Conservation (phyloP, 768 basidiomycete species). For the Termitomyces sp. region DNA sequence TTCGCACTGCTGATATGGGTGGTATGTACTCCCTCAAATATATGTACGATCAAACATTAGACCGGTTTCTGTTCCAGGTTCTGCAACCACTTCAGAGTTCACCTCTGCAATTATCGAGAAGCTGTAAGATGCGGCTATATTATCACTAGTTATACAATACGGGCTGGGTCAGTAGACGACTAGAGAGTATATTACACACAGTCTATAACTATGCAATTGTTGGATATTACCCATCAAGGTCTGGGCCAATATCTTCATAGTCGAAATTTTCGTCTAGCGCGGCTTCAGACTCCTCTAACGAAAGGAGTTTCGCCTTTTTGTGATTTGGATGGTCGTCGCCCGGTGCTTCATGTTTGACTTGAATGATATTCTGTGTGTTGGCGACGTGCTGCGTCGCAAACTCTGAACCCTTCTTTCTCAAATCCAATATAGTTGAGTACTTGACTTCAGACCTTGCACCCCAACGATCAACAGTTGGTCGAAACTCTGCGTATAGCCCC, state of each 20-base stretch:
- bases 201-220: slow-evolving; percentile 11
- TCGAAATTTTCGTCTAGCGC: slow-evolving; percentile 42
- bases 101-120: slow-evolving; percentile 89
- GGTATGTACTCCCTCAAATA: slow-evolving; percentile 47
- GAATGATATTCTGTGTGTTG: slow-evolving; percentile 10
- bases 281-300: slow-evolving; percentile 53
- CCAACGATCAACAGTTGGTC: slow-evolving; percentile 81
- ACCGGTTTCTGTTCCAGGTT: slow-evolving; percentile 44
- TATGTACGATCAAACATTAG: neutral
- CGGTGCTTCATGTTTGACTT: slow-evolving; percentile 7
- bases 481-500: slow-evolving; percentile 81
- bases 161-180: slow-evolving; percentile 14
- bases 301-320: slow-evolving; percentile 40
- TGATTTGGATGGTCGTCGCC: slow-evolving; percentile 14
- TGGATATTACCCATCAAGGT: slow-evolving; percentile 4
- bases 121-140: slow-evolving; percentile 33
- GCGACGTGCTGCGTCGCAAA: slow-evolving; percentile 12
- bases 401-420: slow-evolving; percentile 36
- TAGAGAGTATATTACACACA: slow-evolving; percentile 13
- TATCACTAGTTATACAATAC: neutral
- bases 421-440: slow-evolving; percentile 62
- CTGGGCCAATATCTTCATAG: slow-evolving; percentile 40
- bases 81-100: slow-evolving; percentile 91
- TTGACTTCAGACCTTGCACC: slow-evolving; percentile 75
- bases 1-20: slow-evolving; percentile 93